These are phyloP conservation scores for Setaria italica DNA, from an alignment of 202 grass and related monocot genomes.

Conservation along the genomic window DNA sequence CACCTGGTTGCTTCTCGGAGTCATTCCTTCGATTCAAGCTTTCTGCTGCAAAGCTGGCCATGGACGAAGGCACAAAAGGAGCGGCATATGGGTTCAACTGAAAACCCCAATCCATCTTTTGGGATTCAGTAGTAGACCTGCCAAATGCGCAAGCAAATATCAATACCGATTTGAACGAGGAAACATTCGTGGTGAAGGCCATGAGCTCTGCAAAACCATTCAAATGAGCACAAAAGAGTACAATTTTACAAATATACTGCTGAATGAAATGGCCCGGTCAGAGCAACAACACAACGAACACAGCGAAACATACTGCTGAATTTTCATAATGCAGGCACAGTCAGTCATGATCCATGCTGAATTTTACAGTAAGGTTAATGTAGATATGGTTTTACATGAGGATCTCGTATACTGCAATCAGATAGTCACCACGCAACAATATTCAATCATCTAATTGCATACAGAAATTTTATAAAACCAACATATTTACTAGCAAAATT, in stretches of 20 bases:
- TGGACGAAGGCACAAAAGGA: constrained; percentile 53
- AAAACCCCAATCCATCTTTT: constrained; percentile 31
- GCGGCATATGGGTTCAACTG: constrained; percentile 53
- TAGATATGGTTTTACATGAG: too few relatives aligned
- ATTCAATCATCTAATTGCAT: too few relatives aligned
- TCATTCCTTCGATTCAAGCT: constrained; percentile 8
- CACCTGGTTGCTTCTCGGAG: constrained; percentile 31
- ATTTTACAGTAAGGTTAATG: not conserved
- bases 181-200: too few relatives aligned
- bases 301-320: too few relatives aligned
- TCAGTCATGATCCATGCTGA: not conserved
- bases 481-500: too few relatives aligned
- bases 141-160: not conserved
- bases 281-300: too few relatives aligned
- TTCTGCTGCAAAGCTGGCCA: not conserved
- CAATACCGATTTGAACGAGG: not conserved
- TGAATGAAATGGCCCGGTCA: too few relatives aligned
- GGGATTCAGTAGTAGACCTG: constrained; percentile 15
- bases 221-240: not conserved
- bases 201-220: not conserved
- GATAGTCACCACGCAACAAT: too few relatives aligned
- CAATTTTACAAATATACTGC: not conserved
- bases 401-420: too few relatives aligned
- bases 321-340: not conserved
- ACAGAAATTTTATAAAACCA: too few relatives aligned